Base-by-base conservation (phyloP, 805 yeast genomes). In the Saccharomycopsis sp. region DNA sequence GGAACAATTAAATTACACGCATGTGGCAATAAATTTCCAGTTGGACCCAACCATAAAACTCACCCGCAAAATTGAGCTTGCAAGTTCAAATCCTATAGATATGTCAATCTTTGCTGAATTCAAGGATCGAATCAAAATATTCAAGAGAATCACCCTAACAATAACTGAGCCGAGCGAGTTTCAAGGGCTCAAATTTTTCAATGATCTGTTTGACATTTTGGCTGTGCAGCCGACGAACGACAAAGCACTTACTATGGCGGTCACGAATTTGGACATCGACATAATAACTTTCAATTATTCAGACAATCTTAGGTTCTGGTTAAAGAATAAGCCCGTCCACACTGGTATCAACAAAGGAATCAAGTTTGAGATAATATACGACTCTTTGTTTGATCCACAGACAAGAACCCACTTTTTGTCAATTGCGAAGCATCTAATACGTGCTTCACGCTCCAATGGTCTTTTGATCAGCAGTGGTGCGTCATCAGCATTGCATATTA, bases 391-490 rank as follows among this genome's bases (percentile, higher is more conserved):
- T 50, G 67, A 68, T 34, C 68, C 76, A 18, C 71, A 75, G 37
- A 68, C 76, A 18, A 76, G 92, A 61, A 77, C 84, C 47, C 81
- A 81, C 56, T 82, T 87, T 61, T 83, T 91, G 46, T 77, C 84
- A 37, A 91, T 90, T 67, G 80, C 84, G 1, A 77, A 87, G 57
- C 84, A 88, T 64, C 78, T 94, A 15, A 78, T 90, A 9, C 73
- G 99, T 62, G 89, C 96, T 12, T 80, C 96, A 0, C 76, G 99
- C 63, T 79, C 83, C 16, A 79, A 90, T 50, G 97, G 97, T 0
- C 67, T 94, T 16, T 77, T 94, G 1, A 75, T 90, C 3, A 81
- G 92, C 12, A 82, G 92, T 65, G 97, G 97, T 1, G 89, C 94
- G 0, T 58, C 65, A 2, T 68, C 71, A 29, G 76, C 86, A 1